Conservation (phyloP, 176 grass and related monocot genomes). For the Musa troglodytarum region DNA sequence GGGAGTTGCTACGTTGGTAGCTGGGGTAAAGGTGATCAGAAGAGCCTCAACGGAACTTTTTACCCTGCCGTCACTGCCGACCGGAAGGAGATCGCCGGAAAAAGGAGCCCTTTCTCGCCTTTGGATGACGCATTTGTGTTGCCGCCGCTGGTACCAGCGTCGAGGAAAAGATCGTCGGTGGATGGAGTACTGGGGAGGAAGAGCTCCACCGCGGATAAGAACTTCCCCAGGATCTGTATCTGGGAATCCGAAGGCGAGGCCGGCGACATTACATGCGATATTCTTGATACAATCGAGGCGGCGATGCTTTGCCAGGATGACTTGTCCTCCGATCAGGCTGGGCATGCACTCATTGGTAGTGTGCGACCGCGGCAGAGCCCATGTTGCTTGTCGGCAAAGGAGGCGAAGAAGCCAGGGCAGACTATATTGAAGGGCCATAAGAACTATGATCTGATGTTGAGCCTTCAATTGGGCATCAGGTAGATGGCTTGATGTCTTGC, state of each 20-base stretch:
- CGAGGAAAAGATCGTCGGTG: conserved; percentile 70
- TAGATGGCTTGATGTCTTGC: conserved; percentile 18
- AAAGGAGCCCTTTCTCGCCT: neutral
- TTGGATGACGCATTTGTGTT: neutral
- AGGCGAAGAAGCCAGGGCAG: conserved; percentile 72
- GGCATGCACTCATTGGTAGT: neutral
- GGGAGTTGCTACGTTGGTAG: conserved; percentile 1
- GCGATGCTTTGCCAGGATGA: conserved; percentile 72
- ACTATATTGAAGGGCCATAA: conserved; percentile 95
- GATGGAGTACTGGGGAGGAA: conserved; percentile 32
- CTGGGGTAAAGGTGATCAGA: conserved; percentile 23
- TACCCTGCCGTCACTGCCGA: conserved; percentile 38
- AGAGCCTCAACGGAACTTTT: conserved; percentile 57
- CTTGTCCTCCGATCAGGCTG: conserved; percentile 16
- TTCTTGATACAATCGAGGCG: conserved; percentile 66
- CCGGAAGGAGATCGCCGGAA: conserved; percentile 13
- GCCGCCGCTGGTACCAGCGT: neutral
- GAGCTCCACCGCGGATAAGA: conserved; percentile 20
- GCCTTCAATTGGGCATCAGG: conserved; percentile 90
- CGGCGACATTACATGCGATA: conserved; percentile 95
- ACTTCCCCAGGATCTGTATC: conserved; percentile 92
- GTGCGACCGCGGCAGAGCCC: conserved; percentile 17
- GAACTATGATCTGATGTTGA: conserved; percentile 94
- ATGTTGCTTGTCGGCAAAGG: conserved; percentile 26
- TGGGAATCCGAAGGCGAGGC: conserved; percentile 95